These are phyloP conservation scores for Fusarium sp. DNA, from an alignment of 2,329 filamentous ascomycete genomes.

Conservation along the genomic window DNA sequence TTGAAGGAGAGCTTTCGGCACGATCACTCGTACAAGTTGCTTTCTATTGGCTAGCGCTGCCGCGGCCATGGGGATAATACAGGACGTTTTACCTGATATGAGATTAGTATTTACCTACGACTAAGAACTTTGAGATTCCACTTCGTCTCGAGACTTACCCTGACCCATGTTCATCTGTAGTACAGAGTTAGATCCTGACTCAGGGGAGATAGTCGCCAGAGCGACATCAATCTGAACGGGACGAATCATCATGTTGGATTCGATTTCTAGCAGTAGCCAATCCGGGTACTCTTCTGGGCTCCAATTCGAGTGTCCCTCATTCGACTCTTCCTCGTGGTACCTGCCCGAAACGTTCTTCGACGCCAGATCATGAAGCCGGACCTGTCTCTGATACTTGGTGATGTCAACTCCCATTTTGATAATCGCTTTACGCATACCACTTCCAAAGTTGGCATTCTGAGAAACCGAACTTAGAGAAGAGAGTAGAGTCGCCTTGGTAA, in stretches of 20 bases:
- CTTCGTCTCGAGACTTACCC: constrained; percentile 51
- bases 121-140: too few species aligned
- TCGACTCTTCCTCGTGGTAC: constrained; percentile 62
- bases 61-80: constrained; percentile 67
- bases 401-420: constrained; percentile 39
- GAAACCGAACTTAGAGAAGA: constrained; percentile 31
- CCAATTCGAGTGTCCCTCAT: constrained; percentile 67
- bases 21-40: constrained; percentile 66
- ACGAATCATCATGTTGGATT: constrained; percentile 73
- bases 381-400: constrained; percentile 48
- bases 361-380: constrained; percentile 67
- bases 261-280: constrained; percentile 76
- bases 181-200: constrained; percentile 67
- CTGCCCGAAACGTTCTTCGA: constrained; percentile 62
- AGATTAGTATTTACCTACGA: neutral
- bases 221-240: constrained; percentile 74
- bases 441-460: constrained; percentile 36
- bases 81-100: constrained; percentile 66
- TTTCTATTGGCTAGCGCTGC: constrained; percentile 60
- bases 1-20: constrained; percentile 68
- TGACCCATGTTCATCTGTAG: constrained; percentile 78
- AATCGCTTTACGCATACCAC: constrained; percentile 40
- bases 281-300: constrained; percentile 66
- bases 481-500: constrained; percentile 41
- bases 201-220: constrained; percentile 68